Percentiles rank a stretch among this genome's conserved stretches.
phyloP scores from a whole-genome alignment of 768 basidiomycete species.

The Coprinellus micaceus region DNA sequence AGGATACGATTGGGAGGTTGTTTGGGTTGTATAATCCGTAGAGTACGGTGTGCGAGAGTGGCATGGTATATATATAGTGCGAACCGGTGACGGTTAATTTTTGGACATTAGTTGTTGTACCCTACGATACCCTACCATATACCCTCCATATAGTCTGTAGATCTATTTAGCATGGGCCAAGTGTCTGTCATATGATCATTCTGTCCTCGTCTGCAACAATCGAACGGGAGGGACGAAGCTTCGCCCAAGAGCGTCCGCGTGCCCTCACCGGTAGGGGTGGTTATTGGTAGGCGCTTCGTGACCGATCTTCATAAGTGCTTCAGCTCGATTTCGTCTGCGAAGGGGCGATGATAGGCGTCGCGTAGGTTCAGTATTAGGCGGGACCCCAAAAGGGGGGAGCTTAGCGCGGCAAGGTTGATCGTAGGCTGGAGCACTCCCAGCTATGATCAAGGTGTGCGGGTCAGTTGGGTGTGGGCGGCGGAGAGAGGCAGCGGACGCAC shows the following conservation, averaged over 20 bases:
- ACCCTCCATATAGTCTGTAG: too few species aligned
- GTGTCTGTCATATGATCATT: too few species aligned
- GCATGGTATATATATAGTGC: neutral
- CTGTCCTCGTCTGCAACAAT: too few species aligned
- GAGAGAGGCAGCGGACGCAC: neutral
- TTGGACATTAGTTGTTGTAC: too few species aligned
- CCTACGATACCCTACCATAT: too few species aligned
- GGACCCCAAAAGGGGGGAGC: slow-evolving; percentile 8
- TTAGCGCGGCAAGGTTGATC: neutral
- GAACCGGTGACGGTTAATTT: neutral
- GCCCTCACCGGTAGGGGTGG: too few species aligned
- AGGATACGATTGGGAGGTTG: slow-evolving; percentile 53
- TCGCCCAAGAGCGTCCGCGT: too few species aligned
- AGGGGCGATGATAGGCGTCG: slow-evolving; percentile 11
- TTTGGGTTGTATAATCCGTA: slow-evolving; percentile 29
- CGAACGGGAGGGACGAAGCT: too few species aligned
- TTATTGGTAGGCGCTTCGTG: neutral
- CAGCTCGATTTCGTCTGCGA: slow-evolving; percentile 1
- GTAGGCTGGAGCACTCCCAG: neutral
- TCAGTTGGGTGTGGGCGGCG: neutral
- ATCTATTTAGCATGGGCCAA: too few species aligned
- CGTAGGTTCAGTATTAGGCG: slow-evolving; percentile 12
- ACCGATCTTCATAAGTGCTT: neutral
- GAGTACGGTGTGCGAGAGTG: neutral
- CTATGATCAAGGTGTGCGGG: neutral